Evolutionary conservation across 2,329 filamentous ascomycete genomes (phyloP).

Genomic region (Cytospora schulzeri): DNA sequence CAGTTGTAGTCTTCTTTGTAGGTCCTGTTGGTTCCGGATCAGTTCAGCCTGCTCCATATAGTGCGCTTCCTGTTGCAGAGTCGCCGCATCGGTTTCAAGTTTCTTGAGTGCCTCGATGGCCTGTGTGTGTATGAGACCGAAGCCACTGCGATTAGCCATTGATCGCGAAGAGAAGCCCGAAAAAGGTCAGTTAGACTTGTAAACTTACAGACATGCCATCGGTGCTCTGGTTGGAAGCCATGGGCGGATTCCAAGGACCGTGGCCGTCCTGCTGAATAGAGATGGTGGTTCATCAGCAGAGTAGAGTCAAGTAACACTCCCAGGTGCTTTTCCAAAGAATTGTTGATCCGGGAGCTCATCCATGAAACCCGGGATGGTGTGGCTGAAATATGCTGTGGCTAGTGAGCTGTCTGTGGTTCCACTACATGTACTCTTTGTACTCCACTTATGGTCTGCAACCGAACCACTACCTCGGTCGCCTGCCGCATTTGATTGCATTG

Average conservation of each 20-base stretch:
- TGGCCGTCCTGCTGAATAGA: constrained; percentile 5
- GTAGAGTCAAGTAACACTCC: background rate
- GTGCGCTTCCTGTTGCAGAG: constrained; percentile 44
- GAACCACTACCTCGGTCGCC: background rate
- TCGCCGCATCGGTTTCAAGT: constrained; percentile 42
- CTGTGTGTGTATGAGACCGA: constrained; percentile 31
- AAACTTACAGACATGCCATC: constrained; percentile 36
- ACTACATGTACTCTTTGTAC: no score
- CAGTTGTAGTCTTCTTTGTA: constrained; percentile 42
- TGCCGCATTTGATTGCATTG: background rate
- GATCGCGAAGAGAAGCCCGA: constrained; percentile 28
- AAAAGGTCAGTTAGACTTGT: constrained; percentile 29
- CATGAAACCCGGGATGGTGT: background rate
- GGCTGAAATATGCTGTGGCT: constrained; percentile 11
- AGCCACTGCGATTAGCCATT: constrained; percentile 20
- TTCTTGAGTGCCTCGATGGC: constrained; percentile 42
- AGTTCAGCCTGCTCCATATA: constrained; percentile 31
- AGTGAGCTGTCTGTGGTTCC: background rate
- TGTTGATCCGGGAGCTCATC: background rate
- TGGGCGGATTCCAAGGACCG: constrained; percentile 31
- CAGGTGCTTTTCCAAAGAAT: background rate
- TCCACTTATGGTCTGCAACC: no score
- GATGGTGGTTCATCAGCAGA: constrained; percentile 24
- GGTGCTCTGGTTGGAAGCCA: constrained; percentile 39
- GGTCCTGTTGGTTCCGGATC: constrained; percentile 42